These are phyloP conservation scores for Excoecaria agallocha DNA, from an alignment of 345 rosid genomes.

Conservation along the genomic window DNA sequence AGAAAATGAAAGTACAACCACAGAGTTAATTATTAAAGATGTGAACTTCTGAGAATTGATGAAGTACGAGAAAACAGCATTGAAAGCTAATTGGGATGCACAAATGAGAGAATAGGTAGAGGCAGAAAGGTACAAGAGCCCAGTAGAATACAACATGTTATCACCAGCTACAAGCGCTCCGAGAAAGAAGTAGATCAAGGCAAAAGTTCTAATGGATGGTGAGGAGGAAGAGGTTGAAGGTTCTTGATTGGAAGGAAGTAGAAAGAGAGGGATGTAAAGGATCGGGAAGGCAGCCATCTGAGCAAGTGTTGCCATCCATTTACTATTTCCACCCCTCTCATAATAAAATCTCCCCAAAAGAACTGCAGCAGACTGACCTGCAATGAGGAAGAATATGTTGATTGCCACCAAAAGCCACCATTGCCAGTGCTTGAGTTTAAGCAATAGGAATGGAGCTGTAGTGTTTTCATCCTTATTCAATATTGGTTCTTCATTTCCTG, in stretches of 20 bases:
- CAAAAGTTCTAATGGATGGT: constrained; percentile 34
- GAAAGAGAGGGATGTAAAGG: constrained; percentile 49
- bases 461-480: constrained; percentile 22
- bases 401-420: constrained; percentile 58
- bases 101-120: constrained; percentile 81
- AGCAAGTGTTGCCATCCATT: constrained; percentile 64
- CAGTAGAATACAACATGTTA: constrained; percentile 62
- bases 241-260: constrained; percentile 41
- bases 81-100: constrained; percentile 72
- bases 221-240: constrained; percentile 36
- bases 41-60: constrained; percentile 79
- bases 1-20: constrained; percentile 64
- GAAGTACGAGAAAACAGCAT: constrained; percentile 69
- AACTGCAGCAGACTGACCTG: constrained; percentile 65
- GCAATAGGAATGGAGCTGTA: constrained; percentile 18
- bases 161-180: constrained; percentile 66
- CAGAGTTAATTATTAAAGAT: constrained; percentile 48
- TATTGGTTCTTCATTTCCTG: constrained; percentile 40
- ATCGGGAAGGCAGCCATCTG: constrained; percentile 69
- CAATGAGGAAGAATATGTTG: constrained; percentile 47
- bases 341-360: constrained; percentile 65
- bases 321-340: constrained; percentile 64
- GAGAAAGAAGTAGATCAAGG: constrained; percentile 49
- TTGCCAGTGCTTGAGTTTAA: constrained; percentile 45
- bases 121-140: constrained; percentile 71